Evolutionary conservation across 108 stramenopile genomes (phyloP), one percentile per base, ranked within the genome.

Genomic region (Nitzschia sp.): DNA sequence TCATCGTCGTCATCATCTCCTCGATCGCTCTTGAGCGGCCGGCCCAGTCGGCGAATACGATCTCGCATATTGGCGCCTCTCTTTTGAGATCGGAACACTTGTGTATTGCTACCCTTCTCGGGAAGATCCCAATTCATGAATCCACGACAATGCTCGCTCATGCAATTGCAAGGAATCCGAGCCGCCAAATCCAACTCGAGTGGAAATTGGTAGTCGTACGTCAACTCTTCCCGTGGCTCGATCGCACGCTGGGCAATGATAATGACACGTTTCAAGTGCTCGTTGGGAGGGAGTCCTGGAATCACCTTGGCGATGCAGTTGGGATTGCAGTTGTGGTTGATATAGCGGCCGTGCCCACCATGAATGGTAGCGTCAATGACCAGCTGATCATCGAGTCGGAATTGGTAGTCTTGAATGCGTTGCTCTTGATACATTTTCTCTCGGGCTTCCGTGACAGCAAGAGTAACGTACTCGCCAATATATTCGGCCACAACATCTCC

Each of bases 131-230:
- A 95, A 58, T 95, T 95, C 89, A 95, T 90, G 69, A 87, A 95
- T 1, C 90, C 89, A 57, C 90, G 79, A 47, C 93, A 95, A 19
- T 72, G 69, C 15, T 68, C 75, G 17, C 83, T 80, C 2, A 85
- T 84, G 59, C 93, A 95, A 46, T 81, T 83, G 76, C 93, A 95
- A 9, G 88, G 83, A 48, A 95, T 83, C 11, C 90, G 78, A 11
- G 68, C 76, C 13, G 80, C 73, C 27, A 91, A 62, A 54, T 92
- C 78, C 30, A 78, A 56, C 64, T 96, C 95, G 31, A 93, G 67
- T 19, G 89, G 92, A 57, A 93, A 99, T 68, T 98, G 94, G 75
- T 99, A 99, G 74, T 99, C 97, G 70, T 98, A 98, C 6, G 95
- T 94, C 32, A 99, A 66, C 73, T 99, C 98, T 57, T 97, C 97